Base-by-base conservation (phyloP, 768 basidiomycete species). In the Pleurotus sapidus region DNA sequence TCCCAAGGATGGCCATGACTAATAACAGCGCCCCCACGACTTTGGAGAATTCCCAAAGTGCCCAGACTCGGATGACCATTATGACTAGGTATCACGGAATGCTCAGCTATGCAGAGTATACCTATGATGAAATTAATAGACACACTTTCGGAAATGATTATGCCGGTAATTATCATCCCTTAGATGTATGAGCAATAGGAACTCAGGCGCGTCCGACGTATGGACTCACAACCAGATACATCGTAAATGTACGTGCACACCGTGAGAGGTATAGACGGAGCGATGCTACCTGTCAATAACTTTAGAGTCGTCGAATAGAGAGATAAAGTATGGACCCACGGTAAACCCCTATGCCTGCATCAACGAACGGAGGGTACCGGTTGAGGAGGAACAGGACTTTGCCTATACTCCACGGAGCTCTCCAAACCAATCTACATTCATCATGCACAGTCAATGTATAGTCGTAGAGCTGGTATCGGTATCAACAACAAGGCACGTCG, bases 341-440 rank as follows among this genome's bases (percentile, higher is more conserved):
- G 12, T 49, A 49, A n/a, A 25, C 24, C 6, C 23, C 15, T 8
- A 49, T 20, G 18, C 15, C 6, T 17, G 25, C 30, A 46, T 46
- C 27, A 2, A 56, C 23, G 23, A 47, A 25, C 9, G 55, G 17
- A 49, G 45, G 27, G 30, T 57, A 57, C 18, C 56, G 46, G 15
- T 45, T 48, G n/a, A 57, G 46, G n/a, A 57, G 24, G 34, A 49
- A 57, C 12, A 57, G 47, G 5, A 49, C 46, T 49, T 57, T 57
- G n/a, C 56, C 56, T 24, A 49, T 7, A 38, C 46, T 48, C 56
- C 56, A 57, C 18, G 18, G 34, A 9, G 46, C 24, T 11, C 14
- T 15, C 56, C 56, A 57, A 18, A 57, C 23, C 18, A 59, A 50
- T 15, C 15, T n/a, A 34, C 17, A 17, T 17, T 50, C 49, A 50